A percentile compares a stretch with the other conserved stretches of the same genome.
These are phyloP conservation scores for Cutaneotrichosporon dermatis DNA, from an alignment of 1,284 basidiomycete genomes.

Conservation along the genomic window DNA sequence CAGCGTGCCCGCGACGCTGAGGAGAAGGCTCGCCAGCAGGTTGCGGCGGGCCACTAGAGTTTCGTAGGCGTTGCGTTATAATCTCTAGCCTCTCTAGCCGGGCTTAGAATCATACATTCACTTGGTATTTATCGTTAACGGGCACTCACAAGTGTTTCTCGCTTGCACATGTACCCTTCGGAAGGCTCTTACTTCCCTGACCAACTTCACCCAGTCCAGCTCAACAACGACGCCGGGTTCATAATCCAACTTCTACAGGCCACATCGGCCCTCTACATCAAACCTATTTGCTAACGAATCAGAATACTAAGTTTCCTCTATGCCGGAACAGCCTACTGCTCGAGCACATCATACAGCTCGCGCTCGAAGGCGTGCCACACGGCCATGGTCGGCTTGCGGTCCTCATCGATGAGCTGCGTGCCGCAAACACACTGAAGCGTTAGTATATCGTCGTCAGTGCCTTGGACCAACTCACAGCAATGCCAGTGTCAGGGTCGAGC, in stretches of 20 bases:
- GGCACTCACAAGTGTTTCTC: too few species aligned
- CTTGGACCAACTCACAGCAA: conserved; percentile 15
- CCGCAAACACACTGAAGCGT: not conserved
- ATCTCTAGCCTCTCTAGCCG: too few species aligned
- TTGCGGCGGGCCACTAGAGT: not conserved
- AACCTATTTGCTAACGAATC: too few species aligned
- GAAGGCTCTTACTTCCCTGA: too few species aligned
- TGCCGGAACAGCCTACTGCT: not conserved
- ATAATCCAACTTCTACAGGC: too few species aligned
- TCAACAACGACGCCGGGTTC: too few species aligned
- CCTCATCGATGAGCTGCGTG: conserved; percentile 6
- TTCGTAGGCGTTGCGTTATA: too few species aligned
- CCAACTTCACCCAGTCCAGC: too few species aligned
- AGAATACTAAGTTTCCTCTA: too few species aligned
- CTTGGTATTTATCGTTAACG: too few species aligned
- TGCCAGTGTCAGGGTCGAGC: conserved; percentile 22
- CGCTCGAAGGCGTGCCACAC: conserved; percentile 5
- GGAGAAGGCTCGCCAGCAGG: conserved; percentile 17
- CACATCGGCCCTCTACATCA: too few species aligned
- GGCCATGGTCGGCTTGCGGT: not conserved
- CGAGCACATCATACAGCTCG: conserved; percentile 1
- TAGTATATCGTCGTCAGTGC: not conserved
- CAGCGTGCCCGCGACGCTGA: conserved; percentile 19
- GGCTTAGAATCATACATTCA: not conserved
- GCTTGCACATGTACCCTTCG: too few species aligned